Conservation (phyloP, 2,329 filamentous ascomycete genomes). For the Myriosclerotinia duriaeana region DNA sequence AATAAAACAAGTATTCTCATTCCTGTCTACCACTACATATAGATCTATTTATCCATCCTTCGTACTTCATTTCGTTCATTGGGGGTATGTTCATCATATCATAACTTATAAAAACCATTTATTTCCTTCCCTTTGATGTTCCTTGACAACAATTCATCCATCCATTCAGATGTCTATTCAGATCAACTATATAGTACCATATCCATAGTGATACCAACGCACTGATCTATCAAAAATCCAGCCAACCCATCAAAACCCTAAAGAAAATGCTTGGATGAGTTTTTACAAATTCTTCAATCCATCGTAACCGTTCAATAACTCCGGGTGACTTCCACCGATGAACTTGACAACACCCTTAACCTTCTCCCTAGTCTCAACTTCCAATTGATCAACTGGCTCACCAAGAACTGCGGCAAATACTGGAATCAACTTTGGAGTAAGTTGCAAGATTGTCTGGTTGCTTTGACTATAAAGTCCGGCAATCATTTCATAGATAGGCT, state of each 20-base stretch:
- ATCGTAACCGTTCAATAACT: slow-evolving; percentile 35
- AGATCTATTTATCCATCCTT: slow-evolving; percentile 12
- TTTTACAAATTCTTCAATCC: slow-evolving; percentile 27
- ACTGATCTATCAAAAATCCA: slow-evolving; percentile 1
- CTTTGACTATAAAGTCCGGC: slow-evolving; percentile 75
- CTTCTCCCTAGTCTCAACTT: slow-evolving; percentile 65
- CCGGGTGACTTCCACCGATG: slow-evolving; percentile 37
- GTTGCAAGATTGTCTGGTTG: slow-evolving; percentile 66
- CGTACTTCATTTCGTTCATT: slow-evolving; percentile 14
- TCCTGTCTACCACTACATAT: neutral
- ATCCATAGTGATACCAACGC: neutral
- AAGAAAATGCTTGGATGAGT: slow-evolving; percentile 6
- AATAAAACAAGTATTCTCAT: neutral
- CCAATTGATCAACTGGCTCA: slow-evolving; percentile 72
- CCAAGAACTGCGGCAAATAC: slow-evolving; percentile 72
- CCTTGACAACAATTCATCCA: neutral
- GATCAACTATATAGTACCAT: slow-evolving; percentile 1
- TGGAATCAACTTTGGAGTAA: slow-evolving; percentile 67
- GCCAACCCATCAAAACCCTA: slow-evolving; percentile 1
- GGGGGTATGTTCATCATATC: slow-evolving; percentile 19
- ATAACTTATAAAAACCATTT: slow-evolving; percentile 17
- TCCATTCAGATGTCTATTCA: neutral
- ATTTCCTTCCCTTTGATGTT: slow-evolving; percentile 10
- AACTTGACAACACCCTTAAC: slow-evolving; percentile 61
- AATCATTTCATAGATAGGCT: slow-evolving; percentile 87